Conservation (phyloP, 768 basidiomycete species). For the Collybia mongolica region DNA sequence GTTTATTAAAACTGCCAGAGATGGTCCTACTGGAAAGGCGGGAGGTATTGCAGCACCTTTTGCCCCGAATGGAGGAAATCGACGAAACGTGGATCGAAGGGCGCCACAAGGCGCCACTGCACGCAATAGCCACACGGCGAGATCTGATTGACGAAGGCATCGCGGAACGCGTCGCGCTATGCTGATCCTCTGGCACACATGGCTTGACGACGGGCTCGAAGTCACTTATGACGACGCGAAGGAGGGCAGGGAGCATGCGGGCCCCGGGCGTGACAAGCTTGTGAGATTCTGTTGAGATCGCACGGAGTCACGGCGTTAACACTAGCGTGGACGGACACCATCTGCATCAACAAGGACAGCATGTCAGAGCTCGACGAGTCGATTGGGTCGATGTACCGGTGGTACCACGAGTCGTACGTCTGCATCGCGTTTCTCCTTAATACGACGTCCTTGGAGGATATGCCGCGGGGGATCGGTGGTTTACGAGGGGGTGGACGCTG, state of each 20-base stretch:
- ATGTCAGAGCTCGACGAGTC: background rate
- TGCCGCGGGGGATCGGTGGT: background rate
- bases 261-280: background rate
- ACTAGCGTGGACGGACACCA: slow-evolving; percentile 1
- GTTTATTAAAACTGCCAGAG: too few species aligned
- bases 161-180: too few species aligned
- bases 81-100: too few species aligned
- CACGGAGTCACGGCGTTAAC: background rate
- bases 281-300: background rate
- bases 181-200: too few species aligned
- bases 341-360: background rate
- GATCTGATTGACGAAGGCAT: too few species aligned
- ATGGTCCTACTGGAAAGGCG: too few species aligned
- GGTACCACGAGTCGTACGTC: background rate
- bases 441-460: background rate
- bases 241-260: background rate
- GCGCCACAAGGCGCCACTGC: too few species aligned
- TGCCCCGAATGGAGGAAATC: too few species aligned
- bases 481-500: background rate
- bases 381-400: background rate
- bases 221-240: too few species aligned
- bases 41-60: too few species aligned
- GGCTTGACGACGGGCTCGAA: too few species aligned
- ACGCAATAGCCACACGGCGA: too few species aligned
- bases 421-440: background rate